Conservation (phyloP, 768 basidiomycete species). For the Tylopilus plumbeoviolaceoides region DNA sequence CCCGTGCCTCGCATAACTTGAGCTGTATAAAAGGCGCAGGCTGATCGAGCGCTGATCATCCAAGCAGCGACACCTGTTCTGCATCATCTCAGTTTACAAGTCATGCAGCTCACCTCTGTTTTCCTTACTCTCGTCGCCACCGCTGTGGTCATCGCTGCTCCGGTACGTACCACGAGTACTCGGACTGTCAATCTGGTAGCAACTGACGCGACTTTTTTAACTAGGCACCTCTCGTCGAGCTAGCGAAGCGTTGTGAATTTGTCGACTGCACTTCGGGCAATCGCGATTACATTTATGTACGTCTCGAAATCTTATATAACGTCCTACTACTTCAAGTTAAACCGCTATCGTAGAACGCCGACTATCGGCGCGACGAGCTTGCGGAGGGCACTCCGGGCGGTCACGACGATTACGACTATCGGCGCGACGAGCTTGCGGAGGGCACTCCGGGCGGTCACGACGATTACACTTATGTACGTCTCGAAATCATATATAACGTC, state of each 20-base stretch:
- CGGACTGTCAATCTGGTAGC: not conserved
- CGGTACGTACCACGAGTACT: not conserved
- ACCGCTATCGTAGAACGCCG: too few relatives aligned
- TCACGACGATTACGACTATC: too few relatives aligned
- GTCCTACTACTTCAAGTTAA: too few relatives aligned
- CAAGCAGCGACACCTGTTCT: not conserved
- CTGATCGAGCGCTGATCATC: too few relatives aligned
- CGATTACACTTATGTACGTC: too few relatives aligned
- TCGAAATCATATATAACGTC: too few relatives aligned
- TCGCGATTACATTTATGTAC: not conserved
- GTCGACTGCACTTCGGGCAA: not conserved
- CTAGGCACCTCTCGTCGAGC: not conserved
- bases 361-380: too few relatives aligned
- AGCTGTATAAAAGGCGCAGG: not conserved
- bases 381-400: too few relatives aligned
- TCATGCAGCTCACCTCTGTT: conserved; percentile 1
- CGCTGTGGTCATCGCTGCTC: not conserved
- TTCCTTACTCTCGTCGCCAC: not conserved
- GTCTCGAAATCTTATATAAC: not conserved
- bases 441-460: too few relatives aligned
- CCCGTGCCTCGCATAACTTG: too few relatives aligned
- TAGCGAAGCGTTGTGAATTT: not conserved
- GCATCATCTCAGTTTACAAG: not conserved
- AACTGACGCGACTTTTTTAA: not conserved
- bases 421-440: too few relatives aligned